Conservation (phyloP, 2,329 filamentous ascomycete species). For the Trichoderma sp. region DNA sequence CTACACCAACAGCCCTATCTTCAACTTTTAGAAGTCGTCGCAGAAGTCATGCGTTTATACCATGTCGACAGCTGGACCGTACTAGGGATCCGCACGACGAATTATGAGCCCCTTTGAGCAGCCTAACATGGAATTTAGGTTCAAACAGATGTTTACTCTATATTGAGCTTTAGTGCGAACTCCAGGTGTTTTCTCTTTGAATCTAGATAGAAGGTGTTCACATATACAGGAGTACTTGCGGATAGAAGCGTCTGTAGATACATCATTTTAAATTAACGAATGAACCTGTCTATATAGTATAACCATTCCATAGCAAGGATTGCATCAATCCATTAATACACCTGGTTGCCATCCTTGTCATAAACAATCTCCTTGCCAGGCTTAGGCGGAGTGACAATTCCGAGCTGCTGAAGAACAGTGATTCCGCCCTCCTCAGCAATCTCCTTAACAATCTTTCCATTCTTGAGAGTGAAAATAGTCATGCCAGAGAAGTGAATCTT, state of each 20-base stretch:
- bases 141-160: not conserved
- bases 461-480: not conserved
- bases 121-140: no score
- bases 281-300: not conserved
- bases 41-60: not conserved
- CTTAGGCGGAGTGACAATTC: not conserved
- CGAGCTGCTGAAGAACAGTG: not conserved
- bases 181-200: not conserved
- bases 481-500: slow-evolving; percentile 1
- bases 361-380: not conserved
- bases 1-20: not conserved
- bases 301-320: not conserved
- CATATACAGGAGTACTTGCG: not conserved
- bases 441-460: not conserved
- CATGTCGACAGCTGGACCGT: not conserved
- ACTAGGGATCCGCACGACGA: not conserved
- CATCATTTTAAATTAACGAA: not conserved
- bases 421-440: not conserved
- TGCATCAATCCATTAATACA: not conserved
- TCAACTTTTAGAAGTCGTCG: not conserved
- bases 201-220: not conserved
- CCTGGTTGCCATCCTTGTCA: not conserved
- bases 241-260: not conserved
- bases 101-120: no score
- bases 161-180: not conserved